Conservation (phyloP, 2,329 filamentous ascomycete species). For the Exserohilum turcica region DNA sequence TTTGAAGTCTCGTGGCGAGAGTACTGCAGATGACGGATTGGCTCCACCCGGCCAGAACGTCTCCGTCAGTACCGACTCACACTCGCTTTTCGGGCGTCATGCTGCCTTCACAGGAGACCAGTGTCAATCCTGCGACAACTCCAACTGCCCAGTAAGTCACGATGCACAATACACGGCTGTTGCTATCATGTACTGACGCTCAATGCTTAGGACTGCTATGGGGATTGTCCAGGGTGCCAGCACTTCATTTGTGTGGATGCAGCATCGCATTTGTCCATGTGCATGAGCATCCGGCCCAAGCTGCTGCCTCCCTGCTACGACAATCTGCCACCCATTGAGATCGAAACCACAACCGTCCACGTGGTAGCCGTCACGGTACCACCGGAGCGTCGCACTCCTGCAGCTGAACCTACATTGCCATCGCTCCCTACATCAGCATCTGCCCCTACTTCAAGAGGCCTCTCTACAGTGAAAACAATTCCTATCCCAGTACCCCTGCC, state of each 20-base stretch:
- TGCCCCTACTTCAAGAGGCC: not conserved
- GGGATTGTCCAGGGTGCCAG: constrained; percentile 2
- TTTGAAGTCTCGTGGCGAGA: not conserved
- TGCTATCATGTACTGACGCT: not conserved
- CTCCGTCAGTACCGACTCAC: not conserved
- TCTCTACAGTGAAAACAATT: not conserved
- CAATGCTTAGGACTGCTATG: constrained; percentile 3
- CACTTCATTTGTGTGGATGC: constrained; percentile 1
- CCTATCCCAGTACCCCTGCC: not conserved
- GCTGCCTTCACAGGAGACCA: not conserved
- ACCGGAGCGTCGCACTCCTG: too few relatives aligned
- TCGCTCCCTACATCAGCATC: too few relatives aligned
- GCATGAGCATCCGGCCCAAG: constrained; percentile 8
- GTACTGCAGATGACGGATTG: too few relatives aligned
- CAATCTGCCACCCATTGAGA: not conserved
- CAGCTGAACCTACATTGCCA: too few relatives aligned
- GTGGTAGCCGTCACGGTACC: not conserved
- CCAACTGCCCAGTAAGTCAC: constrained; percentile 3
- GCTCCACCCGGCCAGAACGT: not conserved
- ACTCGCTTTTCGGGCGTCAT: not conserved
- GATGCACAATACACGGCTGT: not conserved
- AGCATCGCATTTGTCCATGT: not conserved
- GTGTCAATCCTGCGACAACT: constrained; percentile 1
- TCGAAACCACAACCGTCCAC: constrained; percentile 1
- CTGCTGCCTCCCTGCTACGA: constrained; percentile 2